phyloP scores from a whole-genome alignment of 441 rosid genomes.

The Adansonia grandidieri region DNA sequence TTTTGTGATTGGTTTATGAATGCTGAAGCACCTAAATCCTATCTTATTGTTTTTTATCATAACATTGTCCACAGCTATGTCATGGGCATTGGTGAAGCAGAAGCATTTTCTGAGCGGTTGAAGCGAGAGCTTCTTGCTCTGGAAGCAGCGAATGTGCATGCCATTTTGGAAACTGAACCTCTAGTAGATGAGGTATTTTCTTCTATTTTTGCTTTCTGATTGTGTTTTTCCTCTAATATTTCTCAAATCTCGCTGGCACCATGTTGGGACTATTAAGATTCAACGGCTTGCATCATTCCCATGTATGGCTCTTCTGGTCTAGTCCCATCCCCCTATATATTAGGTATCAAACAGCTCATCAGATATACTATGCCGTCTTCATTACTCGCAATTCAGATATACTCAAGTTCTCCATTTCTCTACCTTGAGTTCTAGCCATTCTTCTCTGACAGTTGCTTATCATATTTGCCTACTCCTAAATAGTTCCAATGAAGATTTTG shows the following conservation, averaged over 20 bases:
- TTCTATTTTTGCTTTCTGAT: slow-evolving; percentile 20
- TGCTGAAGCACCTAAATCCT: slow-evolving; percentile 3
- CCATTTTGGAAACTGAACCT: slow-evolving; percentile 96
- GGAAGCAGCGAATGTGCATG: slow-evolving; percentile 99
- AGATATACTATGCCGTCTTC: neutral
- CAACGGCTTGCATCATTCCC: neutral
- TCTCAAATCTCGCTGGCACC: neutral
- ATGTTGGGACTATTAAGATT: neutral
- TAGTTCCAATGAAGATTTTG: neutral
- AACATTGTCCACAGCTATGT: slow-evolving; percentile 69
- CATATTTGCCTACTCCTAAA: slow-evolving; percentile 13
- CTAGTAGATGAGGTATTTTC: slow-evolving; percentile 78
- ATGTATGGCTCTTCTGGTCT: neutral
- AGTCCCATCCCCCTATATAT: neutral
- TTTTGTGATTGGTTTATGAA: slow-evolving; percentile 9
- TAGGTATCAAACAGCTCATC: neutral
- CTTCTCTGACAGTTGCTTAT: neutral
- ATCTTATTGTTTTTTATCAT: slow-evolving; percentile 29
- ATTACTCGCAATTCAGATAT: neutral
- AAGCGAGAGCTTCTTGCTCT: slow-evolving; percentile 85
- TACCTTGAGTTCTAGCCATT: neutral
- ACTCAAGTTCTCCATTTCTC: neutral
- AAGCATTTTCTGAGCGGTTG: slow-evolving; percentile 97
- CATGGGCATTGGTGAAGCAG: slow-evolving; percentile 99
- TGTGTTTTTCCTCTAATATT: slow-evolving; percentile 20